These are phyloP conservation scores for Diaporthe nobilis DNA, from an alignment of 2,329 filamentous ascomycete genomes.

Conservation along the genomic window DNA sequence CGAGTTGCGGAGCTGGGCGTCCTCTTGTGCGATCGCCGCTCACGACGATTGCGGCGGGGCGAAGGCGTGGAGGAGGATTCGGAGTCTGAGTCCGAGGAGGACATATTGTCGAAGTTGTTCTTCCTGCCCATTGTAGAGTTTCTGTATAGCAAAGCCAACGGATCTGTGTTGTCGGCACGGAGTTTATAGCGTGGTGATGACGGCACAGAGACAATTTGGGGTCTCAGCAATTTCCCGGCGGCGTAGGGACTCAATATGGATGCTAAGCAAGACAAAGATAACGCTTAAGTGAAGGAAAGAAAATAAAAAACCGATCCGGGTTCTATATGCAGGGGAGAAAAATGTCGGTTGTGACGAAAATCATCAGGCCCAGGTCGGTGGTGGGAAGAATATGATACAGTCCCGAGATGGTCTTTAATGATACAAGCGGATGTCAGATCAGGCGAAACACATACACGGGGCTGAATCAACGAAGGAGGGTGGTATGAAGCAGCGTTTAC, in stretches of 20 bases:
- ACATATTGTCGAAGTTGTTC: conserved; percentile 1
- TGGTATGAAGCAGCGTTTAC: not conserved
- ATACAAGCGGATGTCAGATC: not conserved
- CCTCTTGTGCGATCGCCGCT: conserved; percentile 20
- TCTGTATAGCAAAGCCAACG: not conserved
- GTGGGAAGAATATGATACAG: not conserved
- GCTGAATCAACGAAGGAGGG: not conserved
- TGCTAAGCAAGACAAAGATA: not conserved
- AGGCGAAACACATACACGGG: not conserved
- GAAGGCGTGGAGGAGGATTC: conserved; percentile 26
- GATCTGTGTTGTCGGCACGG: not conserved
- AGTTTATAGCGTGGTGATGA: too few relatives aligned
- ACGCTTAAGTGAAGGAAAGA: not conserved
- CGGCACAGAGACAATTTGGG: too few relatives aligned
- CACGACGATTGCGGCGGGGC: conserved; percentile 29
- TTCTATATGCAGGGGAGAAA: not conserved
- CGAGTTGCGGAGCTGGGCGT: not conserved
- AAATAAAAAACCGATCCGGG: not conserved
- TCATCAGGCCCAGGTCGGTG: not conserved
- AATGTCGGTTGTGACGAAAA: not conserved
- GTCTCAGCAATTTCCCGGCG: not conserved
- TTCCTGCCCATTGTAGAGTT: conserved; percentile 32
- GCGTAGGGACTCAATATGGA: not conserved
- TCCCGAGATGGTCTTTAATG: not conserved
- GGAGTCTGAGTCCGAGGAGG: conserved; percentile 38